Evolutionary conservation across 192 early-diverging fungal genomes (phyloP).

Genomic region (Chytriomyces confervae): DNA sequence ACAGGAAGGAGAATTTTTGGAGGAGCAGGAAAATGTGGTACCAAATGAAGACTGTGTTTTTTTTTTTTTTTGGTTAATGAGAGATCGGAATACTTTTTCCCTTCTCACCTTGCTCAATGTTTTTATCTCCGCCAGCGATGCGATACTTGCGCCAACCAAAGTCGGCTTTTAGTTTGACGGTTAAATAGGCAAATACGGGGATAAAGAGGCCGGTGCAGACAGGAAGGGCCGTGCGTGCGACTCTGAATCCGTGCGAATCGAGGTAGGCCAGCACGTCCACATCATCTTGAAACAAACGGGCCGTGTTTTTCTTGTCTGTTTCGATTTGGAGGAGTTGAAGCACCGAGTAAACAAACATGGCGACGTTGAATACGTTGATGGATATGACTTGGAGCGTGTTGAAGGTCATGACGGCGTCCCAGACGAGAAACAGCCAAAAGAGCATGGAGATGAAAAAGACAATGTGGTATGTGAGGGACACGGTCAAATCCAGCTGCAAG

Average conservation of each 20-base stretch:
- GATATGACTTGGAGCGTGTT: slow-evolving; percentile 14
- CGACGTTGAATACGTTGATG: not conserved
- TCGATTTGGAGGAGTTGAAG: slow-evolving; percentile 3
- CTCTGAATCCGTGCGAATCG: not conserved
- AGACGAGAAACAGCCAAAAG: not conserved
- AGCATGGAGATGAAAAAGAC: not conserved
- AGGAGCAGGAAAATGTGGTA: slow-evolving; percentile 23
- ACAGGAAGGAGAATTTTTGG: slow-evolving; percentile 5
- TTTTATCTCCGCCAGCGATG: slow-evolving; percentile 11
- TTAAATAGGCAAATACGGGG: not conserved
- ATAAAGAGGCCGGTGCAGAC: not conserved
- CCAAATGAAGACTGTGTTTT: slow-evolving; percentile 5
- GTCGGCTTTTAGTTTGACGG: not conserved
- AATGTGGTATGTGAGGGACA: not conserved
- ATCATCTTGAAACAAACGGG: not conserved
- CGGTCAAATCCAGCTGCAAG: too few species aligned
- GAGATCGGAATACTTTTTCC: not conserved
- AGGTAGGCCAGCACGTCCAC: too few species aligned
- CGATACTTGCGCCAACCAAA: slow-evolving; percentile 15
- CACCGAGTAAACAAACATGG: not conserved
- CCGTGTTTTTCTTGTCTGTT: not conserved
- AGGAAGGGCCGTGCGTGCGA: not conserved
- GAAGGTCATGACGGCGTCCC: not conserved
- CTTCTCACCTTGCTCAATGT: not conserved
- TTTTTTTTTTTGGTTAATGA: not conserved